Evolutionary conservation across 2,329 filamentous ascomycete species (phyloP).

Genomic region (Balansia obtecta): DNA sequence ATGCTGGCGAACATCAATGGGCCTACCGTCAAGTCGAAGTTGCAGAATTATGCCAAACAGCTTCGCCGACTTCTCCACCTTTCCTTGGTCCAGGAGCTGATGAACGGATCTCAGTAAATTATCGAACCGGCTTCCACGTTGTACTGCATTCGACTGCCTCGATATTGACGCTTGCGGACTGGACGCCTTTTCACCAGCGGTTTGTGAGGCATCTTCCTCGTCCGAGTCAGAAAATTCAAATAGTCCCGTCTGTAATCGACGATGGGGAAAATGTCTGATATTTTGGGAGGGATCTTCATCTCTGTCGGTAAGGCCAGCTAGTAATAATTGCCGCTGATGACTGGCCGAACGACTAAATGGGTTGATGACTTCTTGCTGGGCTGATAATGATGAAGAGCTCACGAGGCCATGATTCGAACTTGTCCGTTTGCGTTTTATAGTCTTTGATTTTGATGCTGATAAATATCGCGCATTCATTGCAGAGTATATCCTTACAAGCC

Average conservation of each 20-base stretch:
- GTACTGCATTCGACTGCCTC: conserved; percentile 10
- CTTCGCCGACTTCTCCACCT: conserved; percentile 58
- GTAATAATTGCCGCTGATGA: conserved; percentile 38
- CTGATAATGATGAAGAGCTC: conserved; percentile 10
- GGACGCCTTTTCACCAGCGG: neutral
- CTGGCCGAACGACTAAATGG: conserved; percentile 41
- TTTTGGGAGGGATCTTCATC: conserved; percentile 29
- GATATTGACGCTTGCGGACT: neutral
- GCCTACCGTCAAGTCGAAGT: conserved; percentile 24
- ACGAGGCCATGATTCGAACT: neutral
- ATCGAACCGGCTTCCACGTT: conserved; percentile 39
- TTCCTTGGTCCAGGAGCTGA: conserved; percentile 55
- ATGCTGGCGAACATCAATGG: conserved; percentile 56
- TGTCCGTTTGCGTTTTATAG: conserved; percentile 4
- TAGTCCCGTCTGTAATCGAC: conserved; percentile 13
- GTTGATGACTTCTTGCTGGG: conserved; percentile 31
- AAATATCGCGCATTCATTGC: neutral
- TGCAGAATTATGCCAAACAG: conserved; percentile 65
- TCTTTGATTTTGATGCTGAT: neutral
- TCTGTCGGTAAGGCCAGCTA: conserved; percentile 38
- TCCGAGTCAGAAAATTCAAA: neutral
- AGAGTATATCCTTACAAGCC: neutral
- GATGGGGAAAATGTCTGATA: conserved; percentile 39
- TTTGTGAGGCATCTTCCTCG: conserved; percentile 36
- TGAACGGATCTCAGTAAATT: conserved; percentile 60